Percentiles rank a stretch among this genome's conserved stretches.
phyloP scores from a whole-genome alignment of 352 stramenopile genomes.

The Achlya hypogyna region DNA sequence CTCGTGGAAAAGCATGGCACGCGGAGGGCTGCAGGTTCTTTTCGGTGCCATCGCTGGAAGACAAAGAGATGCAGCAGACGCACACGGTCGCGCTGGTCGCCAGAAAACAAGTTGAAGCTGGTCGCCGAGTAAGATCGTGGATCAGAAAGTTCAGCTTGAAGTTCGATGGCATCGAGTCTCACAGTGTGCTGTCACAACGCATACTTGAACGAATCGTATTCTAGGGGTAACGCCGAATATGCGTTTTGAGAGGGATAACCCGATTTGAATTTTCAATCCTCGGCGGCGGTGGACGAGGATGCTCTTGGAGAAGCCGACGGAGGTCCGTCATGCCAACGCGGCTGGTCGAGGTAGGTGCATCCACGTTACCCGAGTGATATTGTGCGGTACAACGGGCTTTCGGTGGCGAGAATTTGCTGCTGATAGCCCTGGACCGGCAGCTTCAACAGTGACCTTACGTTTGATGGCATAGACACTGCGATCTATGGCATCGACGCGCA shows the following conservation, averaged over 20 bases:
- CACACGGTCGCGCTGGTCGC: too few species aligned
- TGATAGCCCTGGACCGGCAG: too few species aligned
- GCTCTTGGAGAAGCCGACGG: slow-evolving; percentile 73
- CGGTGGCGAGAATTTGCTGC: too few species aligned
- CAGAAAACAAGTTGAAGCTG: background rate
- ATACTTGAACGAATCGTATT: slow-evolving; percentile 18
- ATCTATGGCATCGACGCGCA: slow-evolving; percentile 83
- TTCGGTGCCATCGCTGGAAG: too few species aligned
- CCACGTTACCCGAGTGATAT: background rate
- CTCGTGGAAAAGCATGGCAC: too few species aligned
- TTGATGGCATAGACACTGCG: slow-evolving; percentile 35
- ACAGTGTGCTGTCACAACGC: slow-evolving; percentile 19
- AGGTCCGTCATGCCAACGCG: slow-evolving; percentile 65
- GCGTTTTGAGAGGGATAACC: background rate
- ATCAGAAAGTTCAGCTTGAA: background rate
- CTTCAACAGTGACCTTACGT: background rate
- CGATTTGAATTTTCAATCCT: slow-evolving; percentile 8
- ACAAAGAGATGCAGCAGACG: too few species aligned
- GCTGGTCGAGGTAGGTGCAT: slow-evolving; percentile 36
- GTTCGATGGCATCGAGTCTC: background rate
- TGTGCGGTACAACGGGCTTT: slow-evolving; percentile 2
- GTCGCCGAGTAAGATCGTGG: background rate
- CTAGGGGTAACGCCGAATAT: background rate
- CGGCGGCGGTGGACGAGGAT: slow-evolving; percentile 25
- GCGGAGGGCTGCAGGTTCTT: too few species aligned